phyloP scores from a whole-genome alignment of 1,284 basidiomycete species.

The Ganoderma leucocontextum region DNA sequence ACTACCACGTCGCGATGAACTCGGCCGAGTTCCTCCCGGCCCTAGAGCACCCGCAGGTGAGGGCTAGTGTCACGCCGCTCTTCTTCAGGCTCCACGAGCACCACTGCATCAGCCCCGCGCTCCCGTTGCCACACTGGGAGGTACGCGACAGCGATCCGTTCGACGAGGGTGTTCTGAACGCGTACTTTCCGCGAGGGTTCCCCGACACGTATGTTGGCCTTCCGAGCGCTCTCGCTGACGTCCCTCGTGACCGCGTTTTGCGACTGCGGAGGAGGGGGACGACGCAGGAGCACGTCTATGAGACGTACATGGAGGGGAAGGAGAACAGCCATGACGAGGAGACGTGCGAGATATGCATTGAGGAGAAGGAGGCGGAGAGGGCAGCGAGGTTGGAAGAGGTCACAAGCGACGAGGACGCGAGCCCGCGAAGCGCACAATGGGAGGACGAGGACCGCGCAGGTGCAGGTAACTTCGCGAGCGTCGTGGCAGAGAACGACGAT shows the following conservation, averaged over 20 bases:
- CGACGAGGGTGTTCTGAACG: constrained; percentile 60
- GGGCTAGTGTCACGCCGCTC: constrained; percentile 50
- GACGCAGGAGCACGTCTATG: constrained; percentile 39
- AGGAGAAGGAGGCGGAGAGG: background rate
- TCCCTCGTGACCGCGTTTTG: constrained; percentile 9
- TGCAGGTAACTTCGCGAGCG: background rate
- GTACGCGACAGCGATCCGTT: constrained; percentile 41
- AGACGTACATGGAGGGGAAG: constrained; percentile 45
- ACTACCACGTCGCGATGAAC: constrained; percentile 47
- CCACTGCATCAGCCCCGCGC: constrained; percentile 53
- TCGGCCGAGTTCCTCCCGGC: constrained; percentile 40
- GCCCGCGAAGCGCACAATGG: constrained; percentile 1
- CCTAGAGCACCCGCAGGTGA: constrained; percentile 40
- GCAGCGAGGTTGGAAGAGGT: constrained; percentile 34
- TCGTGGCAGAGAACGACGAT: background rate
- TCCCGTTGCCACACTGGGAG: constrained; percentile 38
- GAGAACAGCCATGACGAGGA: constrained; percentile 51
- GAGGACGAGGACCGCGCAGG: background rate
- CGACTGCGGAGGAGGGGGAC: constrained; percentile 16
- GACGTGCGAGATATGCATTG: constrained; percentile 45
- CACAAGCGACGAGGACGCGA: constrained; percentile 5
- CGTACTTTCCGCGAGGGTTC: constrained; percentile 54
- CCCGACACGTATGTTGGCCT: constrained; percentile 26
- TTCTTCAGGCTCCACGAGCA: constrained; percentile 65
- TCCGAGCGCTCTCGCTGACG: background rate